phyloP scores from a whole-genome alignment of 805 yeast genomes.

The Candida ipomoeae region DNA sequence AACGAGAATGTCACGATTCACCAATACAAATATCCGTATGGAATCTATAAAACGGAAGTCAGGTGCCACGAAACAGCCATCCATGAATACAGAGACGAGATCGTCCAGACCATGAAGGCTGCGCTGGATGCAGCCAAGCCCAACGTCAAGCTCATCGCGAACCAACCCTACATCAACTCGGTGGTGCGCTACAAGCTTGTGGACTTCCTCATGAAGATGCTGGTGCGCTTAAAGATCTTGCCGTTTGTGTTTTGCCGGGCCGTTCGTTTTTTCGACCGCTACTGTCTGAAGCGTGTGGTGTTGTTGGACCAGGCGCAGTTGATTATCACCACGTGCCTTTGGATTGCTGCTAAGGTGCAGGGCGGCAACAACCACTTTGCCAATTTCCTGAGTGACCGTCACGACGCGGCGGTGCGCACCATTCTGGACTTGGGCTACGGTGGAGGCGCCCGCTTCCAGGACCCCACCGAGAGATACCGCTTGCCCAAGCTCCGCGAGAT shows the following conservation, averaged over 20 bases:
- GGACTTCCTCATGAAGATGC: conserved; percentile 73
- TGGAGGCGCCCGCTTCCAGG: conserved; percentile 55
- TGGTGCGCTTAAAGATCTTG: conserved; percentile 59
- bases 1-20: conserved; percentile 10
- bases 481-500: conserved; percentile 62
- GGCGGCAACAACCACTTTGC: conserved; percentile 71
- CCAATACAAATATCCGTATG: conserved; percentile 49
- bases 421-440: conserved; percentile 41
- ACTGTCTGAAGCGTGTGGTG: conserved; percentile 83
- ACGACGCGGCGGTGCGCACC: conserved; percentile 20
- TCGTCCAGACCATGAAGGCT: conserved; percentile 37
- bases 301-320: conserved; percentile 83
- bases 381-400: conserved; percentile 26
- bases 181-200: conserved; percentile 68
- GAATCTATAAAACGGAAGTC: conserved; percentile 48
- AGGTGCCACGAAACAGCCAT: conserved; percentile 42
- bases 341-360: conserved; percentile 87
- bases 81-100: conserved; percentile 51
- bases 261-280: conserved; percentile 79
- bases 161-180: conserved; percentile 84
- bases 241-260: conserved; percentile 66
- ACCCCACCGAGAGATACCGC: conserved; percentile 71
- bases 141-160: conserved; percentile 54
- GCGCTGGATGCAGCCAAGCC: conserved; percentile 41
- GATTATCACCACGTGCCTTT: conserved; percentile 85